These are phyloP conservation scores for Triticum turgidum DNA, from an alignment of 176 grass and related monocot genomes.

Conservation along the genomic window DNA sequence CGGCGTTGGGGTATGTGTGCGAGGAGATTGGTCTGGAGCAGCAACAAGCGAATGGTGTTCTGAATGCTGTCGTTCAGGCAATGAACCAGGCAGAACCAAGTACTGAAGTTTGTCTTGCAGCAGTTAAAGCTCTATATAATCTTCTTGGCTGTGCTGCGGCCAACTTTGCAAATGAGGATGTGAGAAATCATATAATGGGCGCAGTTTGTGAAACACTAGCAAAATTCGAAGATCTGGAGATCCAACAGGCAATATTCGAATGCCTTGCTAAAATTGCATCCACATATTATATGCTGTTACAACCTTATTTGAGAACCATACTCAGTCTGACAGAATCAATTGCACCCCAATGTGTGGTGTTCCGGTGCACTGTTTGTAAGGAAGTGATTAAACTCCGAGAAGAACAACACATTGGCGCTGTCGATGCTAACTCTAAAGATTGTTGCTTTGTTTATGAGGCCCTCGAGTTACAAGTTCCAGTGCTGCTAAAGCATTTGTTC, in stretches of 20 bases:
- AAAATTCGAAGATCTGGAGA: slow-evolving; percentile 63
- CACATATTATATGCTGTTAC: slow-evolving; percentile 66
- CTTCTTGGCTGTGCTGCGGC: too few relatives aligned
- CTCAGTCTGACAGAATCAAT: slow-evolving; percentile 64
- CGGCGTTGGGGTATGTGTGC: too few relatives aligned
- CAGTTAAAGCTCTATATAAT: too few relatives aligned
- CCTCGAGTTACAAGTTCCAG: slow-evolving; percentile 68
- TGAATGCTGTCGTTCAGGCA: slow-evolving; percentile 75
- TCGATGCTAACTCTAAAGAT: slow-evolving; percentile 54
- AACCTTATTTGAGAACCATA: slow-evolving; percentile 67
- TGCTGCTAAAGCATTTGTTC: slow-evolving; percentile 52
- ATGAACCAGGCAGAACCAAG: slow-evolving; percentile 56
- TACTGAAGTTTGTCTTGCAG: too few relatives aligned
- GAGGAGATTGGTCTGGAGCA: too few relatives aligned
- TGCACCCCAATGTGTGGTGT: slow-evolving; percentile 78
- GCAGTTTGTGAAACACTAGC: slow-evolving; percentile 67
- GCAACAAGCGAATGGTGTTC: too few relatives aligned
- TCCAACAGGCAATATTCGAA: slow-evolving; percentile 69
- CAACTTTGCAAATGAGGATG: slow-evolving; percentile 33
- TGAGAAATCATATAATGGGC: slow-evolving; percentile 85
- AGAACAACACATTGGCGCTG: slow-evolving; percentile 41
- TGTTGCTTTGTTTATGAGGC: slow-evolving; percentile 71
- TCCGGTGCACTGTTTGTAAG: slow-evolving; percentile 82
- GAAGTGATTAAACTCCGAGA: slow-evolving; percentile 84
- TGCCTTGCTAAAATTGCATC: slow-evolving; percentile 84